Conservation (phyloP, 257 asterid species). For the Eustoma russellianum region DNA sequence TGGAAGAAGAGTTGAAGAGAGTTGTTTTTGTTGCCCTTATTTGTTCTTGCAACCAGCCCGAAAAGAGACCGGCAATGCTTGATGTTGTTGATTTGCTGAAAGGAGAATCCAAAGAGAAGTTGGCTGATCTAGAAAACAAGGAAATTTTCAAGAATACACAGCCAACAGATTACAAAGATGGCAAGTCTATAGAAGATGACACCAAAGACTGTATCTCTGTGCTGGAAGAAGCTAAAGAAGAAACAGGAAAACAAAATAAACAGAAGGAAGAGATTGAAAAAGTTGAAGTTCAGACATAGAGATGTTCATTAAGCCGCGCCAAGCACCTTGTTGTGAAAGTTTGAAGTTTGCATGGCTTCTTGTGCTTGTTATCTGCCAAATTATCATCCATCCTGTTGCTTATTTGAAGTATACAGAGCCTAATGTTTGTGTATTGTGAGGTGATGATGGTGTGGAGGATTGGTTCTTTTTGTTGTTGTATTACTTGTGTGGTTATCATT, state of each 20-base stretch:
- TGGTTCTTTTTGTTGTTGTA: no score
- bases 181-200: constrained; percentile 33
- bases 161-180: constrained; percentile 20
- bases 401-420: no score
- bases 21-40: constrained; percentile 54
- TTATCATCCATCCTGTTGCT: no score
- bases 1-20: constrained; percentile 74
- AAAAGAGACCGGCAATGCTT: constrained; percentile 75
- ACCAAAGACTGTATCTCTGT: constrained; percentile 33
- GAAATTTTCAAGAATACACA: constrained; percentile 49
- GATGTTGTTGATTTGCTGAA: constrained; percentile 67
- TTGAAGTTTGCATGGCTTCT: no score
- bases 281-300: constrained; percentile 6
- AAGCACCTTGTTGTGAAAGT: no score
- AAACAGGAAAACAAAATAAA: constrained; percentile 23
- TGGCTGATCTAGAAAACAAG: constrained; percentile 48
- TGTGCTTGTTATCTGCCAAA: no score
- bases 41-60: constrained; percentile 54
- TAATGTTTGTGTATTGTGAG: no score
- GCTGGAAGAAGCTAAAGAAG: constrained; percentile 26
- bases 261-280: constrained; percentile 47
- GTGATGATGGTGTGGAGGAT: no score
- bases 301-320: no score
- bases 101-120: constrained; percentile 61
- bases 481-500: no score